A percentile compares a stretch with the other conserved stretches of the same genome.
Conservation (phyloP, 148 eudicot species). For the Mesembryanthemum crystallinum region DNA sequence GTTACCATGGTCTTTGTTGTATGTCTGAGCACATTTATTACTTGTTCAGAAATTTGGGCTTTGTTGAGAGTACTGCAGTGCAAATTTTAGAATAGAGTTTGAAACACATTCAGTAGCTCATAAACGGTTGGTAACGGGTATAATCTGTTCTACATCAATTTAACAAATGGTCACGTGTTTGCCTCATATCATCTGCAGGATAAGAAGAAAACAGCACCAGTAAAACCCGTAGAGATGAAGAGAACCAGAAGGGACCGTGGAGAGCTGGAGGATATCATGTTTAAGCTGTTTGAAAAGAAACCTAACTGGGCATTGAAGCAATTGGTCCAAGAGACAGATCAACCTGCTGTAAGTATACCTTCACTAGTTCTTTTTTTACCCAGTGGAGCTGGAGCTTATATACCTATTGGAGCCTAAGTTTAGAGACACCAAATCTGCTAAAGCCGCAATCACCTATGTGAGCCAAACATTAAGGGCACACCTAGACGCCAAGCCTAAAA, state of each 20-base stretch:
- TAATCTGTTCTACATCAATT: neutral
- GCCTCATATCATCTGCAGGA: constrained; percentile 39
- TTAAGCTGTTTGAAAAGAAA: constrained; percentile 88
- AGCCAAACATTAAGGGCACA: too few species aligned
- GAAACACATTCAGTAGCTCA: neutral
- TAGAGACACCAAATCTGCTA: too few species aligned
- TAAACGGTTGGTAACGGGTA: neutral
- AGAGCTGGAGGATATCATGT: constrained; percentile 92
- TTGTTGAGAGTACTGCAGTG: neutral
- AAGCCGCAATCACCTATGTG: too few species aligned
- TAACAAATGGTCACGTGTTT: neutral
- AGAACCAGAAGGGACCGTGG: constrained; percentile 99
- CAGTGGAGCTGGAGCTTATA: too few species aligned
- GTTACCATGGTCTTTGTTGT: neutral
- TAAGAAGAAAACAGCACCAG: constrained; percentile 81
- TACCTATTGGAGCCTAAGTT: too few species aligned
- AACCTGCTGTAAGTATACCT: constrained; percentile 83
- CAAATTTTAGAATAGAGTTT: neutral
- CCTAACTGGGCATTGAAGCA: constrained; percentile 97
- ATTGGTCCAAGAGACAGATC: constrained; percentile 94
- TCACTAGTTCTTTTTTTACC: too few species aligned
- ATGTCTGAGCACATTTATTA: neutral
- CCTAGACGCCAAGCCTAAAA: too few species aligned
- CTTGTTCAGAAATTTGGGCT: neutral
- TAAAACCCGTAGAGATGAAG: constrained; percentile 80